Base-by-base conservation (phyloP, 495 filamentous ascomycete species). In the Mytilinidion resinicola region DNA sequence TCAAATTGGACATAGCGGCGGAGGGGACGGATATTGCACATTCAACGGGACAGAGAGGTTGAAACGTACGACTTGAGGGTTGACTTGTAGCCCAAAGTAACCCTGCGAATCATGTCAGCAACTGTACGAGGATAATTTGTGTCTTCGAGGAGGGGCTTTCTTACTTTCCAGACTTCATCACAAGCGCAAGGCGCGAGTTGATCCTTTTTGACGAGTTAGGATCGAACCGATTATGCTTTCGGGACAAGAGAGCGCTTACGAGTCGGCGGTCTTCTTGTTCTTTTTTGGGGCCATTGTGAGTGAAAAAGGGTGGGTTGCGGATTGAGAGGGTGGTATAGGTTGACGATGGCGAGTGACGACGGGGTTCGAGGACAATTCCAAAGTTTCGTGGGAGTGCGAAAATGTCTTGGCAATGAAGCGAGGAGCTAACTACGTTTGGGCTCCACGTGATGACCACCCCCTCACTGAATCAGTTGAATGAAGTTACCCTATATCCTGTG, bases 131-230 rank as follows among this genome's bases (percentile, higher is more conserved):
- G 12, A 37, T 34, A 11, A 9, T 30, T 55, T 48, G 30, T 10
- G 42, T 11, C 47, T 48, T 55, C 19, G 17, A 60, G 14, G 38
- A 15, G 43, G 60, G 44, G 7, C 49, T 56, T 33, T 65, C 78
- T 54, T 74, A 87, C 82, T 95, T 95, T 67, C 91, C 91, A 59
- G 85, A 88, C 83, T 96, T 96, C 87, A 96, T 93, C 60, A 96
- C 91, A 75, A 96, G 84, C 70, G 88, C 89, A 64, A 93, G 80
- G 74, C 88, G 86, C 73, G 85, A 85, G 80, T 89, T 53, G 50
- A 49, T 49, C n/a, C 41, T n/a, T n/a, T 43, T 19, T n/a, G n/a
- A 43, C 41, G 41, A 43, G 14, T 19, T 43, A n/a, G 14, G 41
- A 43, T 43, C 2, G 41, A 19, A 8, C 25, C 8, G 41, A 43